Percentiles rank a stretch among this genome's conserved stretches.
phyloP scores from a whole-genome alignment of 1,139 yeast species.

The Debaryomyces nepalensis region DNA sequence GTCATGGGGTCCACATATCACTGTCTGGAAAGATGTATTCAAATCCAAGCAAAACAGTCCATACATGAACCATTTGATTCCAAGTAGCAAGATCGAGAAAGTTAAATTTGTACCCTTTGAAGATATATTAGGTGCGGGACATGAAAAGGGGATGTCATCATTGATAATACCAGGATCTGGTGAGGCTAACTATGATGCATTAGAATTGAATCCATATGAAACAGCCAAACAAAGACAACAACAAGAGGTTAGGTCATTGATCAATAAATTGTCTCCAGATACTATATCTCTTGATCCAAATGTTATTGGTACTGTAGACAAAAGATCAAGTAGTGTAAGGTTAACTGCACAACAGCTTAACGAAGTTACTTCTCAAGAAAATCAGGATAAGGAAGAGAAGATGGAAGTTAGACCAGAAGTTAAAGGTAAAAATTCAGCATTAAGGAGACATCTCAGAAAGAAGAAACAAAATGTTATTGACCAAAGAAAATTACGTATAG shows the following conservation, averaged over 20 bases:
- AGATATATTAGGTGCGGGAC: constrained; percentile 92
- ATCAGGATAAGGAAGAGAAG: constrained; percentile 39
- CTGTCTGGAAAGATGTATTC: constrained; percentile 81
- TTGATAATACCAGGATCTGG: constrained; percentile 95
- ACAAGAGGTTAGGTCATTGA: constrained; percentile 80
- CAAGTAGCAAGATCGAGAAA: constrained; percentile 74
- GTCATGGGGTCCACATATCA: constrained; percentile 94
- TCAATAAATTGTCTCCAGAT: constrained; percentile 91
- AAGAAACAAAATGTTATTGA: constrained; percentile 86
- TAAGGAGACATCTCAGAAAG: constrained; percentile 81
- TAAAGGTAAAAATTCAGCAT: constrained; percentile 79
- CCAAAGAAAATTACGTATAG: constrained; percentile 83
- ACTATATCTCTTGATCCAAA: constrained; percentile 91
- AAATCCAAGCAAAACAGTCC: constrained; percentile 68
- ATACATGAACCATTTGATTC: constrained; percentile 86
- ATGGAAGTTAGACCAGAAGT: constrained; percentile 62
- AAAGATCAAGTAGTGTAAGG: constrained; percentile 64
- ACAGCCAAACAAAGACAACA: constrained; percentile 93
- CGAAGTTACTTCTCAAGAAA: constrained; percentile 45
- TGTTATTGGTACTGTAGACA: constrained; percentile 83
- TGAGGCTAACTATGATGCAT: constrained; percentile 95
- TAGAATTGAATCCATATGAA: constrained; percentile 92
- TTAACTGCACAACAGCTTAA: constrained; percentile 64
- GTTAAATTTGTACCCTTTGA: constrained; percentile 89
- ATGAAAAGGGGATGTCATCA: constrained; percentile 74